Conservation (phyloP, 441 rosid species). For the Daphne laureola region DNA sequence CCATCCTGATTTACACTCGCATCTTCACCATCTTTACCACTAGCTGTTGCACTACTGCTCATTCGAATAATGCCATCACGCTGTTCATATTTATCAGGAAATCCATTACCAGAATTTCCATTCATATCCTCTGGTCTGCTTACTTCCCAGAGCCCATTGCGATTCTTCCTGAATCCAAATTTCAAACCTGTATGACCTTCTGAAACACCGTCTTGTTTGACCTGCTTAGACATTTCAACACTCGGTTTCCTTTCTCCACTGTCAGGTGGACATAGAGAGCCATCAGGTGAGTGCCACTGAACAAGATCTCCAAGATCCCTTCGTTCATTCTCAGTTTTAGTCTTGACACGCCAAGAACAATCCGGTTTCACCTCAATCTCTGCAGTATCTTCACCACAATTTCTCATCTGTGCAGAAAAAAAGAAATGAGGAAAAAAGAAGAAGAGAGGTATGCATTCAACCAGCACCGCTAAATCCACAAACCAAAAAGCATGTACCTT, state of each 20-base stretch:
- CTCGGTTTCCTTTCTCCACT: constrained; percentile 36
- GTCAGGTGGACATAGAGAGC: constrained; percentile 40
- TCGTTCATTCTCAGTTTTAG: constrained; percentile 68
- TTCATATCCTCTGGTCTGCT: constrained; percentile 70
- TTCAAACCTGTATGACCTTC: constrained; percentile 71
- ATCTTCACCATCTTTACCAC: constrained; percentile 96
- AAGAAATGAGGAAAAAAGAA: background rate
- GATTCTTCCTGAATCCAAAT: constrained; percentile 88
- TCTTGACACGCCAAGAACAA: constrained; percentile 95
- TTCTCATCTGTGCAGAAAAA: constrained; percentile 53
- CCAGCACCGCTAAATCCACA: background rate
- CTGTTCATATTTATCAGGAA: constrained; percentile 39
- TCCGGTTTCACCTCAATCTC: constrained; percentile 96
- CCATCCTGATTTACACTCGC: constrained; percentile 92
- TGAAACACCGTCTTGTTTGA: constrained; percentile 76
- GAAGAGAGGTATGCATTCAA: constrained; percentile 7
- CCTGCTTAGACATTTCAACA: constrained; percentile 40
- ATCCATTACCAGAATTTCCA: constrained; percentile 61
- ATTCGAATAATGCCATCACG: constrained; percentile 53
- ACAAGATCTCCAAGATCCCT: constrained; percentile 77
- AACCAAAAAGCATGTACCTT: constrained; percentile 41
- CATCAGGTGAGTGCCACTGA: constrained; percentile 80
- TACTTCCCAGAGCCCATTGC: constrained; percentile 81
- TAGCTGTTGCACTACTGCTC: constrained; percentile 93
- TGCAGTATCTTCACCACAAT: constrained; percentile 81